Conservation (phyloP, 179 eudicot genomes). For the Nepenthes alata region DNA sequence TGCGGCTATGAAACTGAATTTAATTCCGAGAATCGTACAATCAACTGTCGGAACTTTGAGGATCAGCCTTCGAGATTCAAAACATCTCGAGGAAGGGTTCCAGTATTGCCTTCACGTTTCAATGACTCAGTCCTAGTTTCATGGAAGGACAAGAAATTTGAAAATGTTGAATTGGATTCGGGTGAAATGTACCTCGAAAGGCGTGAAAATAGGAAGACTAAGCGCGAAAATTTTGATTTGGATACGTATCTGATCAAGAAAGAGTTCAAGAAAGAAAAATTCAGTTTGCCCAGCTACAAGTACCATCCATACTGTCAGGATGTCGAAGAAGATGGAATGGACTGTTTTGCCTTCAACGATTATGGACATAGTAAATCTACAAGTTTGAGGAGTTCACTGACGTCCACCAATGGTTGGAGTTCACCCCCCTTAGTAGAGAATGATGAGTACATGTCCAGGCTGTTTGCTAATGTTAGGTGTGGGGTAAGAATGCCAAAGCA, state of each 20-base stretch:
- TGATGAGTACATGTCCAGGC: conserved; percentile 12
- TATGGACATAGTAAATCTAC: conserved; percentile 17
- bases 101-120: conserved; percentile 44
- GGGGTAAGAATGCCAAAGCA: conserved; percentile 18
- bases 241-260: conserved; percentile 24
- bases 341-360: conserved; percentile 15
- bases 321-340: conserved; percentile 21
- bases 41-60: conserved; percentile 4
- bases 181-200: conserved; percentile 27
- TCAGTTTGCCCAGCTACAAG: conserved; percentile 30
- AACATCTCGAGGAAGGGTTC: conserved; percentile 38
- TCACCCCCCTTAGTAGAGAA: conserved; percentile 17
- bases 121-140: conserved; percentile 34
- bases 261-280: conserved; percentile 14
- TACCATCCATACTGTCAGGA: conserved; percentile 39
- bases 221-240: conserved; percentile 8
- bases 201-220: conserved; percentile 19
- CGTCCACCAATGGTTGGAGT: conserved; percentile 21
- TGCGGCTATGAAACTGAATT: conserved; percentile 24
- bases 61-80: conserved; percentile 20
- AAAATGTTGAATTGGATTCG: conserved; percentile 20
- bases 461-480: conserved; percentile 9
- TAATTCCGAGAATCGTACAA: conserved; percentile 11
- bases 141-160: conserved; percentile 28
- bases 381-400: conserved; percentile 26